These are phyloP conservation scores for Suaeda aralocaspica DNA, from an alignment of 148 eudicot species.

Conservation along the genomic window DNA sequence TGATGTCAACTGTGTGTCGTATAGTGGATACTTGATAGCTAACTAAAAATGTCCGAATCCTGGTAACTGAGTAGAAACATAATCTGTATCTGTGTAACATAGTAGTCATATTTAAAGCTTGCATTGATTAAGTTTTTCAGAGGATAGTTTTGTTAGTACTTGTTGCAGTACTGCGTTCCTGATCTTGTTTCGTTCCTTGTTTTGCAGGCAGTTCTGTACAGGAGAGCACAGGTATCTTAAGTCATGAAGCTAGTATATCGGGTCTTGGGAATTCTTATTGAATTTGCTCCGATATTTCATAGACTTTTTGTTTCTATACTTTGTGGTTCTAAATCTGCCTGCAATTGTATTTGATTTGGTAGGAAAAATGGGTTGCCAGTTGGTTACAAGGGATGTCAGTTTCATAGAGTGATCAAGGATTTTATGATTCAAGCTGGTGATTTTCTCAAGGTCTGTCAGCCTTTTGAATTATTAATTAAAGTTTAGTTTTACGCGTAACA, in stretches of 20 bases:
- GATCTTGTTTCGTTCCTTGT: conserved; percentile 10
- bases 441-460: conserved; percentile 66
- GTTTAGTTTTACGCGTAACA: not conserved
- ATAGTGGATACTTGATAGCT: too few relatives aligned
- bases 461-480: not conserved
- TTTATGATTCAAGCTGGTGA: conserved; percentile 98
- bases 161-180: not conserved
- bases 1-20: too few relatives aligned
- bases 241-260: not conserved
- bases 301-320: not conserved
- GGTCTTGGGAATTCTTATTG: not conserved
- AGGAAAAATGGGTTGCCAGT: conserved; percentile 95
- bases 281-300: not conserved
- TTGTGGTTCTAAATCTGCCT: not conserved
- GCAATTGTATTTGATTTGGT: conserved; percentile 20
- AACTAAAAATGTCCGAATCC: too few relatives aligned
- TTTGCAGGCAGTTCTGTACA: conserved; percentile 87
- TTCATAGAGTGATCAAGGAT: conserved; percentile 92
- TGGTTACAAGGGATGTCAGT: conserved; percentile 95
- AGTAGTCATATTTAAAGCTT: not conserved
- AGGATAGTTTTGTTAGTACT: not conserved
- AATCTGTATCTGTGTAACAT: too few relatives aligned
- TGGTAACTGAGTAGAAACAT: too few relatives aligned
- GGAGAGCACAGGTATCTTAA: conserved; percentile 75
- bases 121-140: not conserved